These are phyloP conservation scores for Rhizomucor pusillus DNA, from an alignment of 371 early-diverging fungal species.

Conservation along the genomic window DNA sequence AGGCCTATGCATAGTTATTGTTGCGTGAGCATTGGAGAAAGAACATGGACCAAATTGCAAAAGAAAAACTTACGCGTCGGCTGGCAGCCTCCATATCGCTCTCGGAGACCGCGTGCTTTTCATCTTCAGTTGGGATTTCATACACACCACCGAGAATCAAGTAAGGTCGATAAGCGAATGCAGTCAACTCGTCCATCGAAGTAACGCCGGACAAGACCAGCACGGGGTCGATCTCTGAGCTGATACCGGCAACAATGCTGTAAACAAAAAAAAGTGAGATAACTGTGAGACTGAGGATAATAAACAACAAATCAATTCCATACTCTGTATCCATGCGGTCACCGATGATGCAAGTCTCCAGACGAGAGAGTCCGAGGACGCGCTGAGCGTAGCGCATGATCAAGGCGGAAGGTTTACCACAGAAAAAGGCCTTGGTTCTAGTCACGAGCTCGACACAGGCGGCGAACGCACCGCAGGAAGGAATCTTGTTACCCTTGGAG, in stretches of 20 bases:
- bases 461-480: conserved; percentile 63
- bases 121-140: conserved; percentile 51
- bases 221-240: conserved; percentile 62
- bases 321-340: conserved; percentile 73
- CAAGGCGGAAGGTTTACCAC: conserved; percentile 65
- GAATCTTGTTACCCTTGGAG: conserved; percentile 54
- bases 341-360: conserved; percentile 67
- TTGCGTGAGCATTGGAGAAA: too few species aligned
- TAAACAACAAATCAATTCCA: conserved; percentile 7
- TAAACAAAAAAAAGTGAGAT: neutral
- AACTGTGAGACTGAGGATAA: conserved; percentile 40
- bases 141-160: conserved; percentile 60
- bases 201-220: conserved; percentile 66
- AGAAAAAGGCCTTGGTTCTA: conserved; percentile 65
- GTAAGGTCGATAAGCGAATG: conserved; percentile 61
- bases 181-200: conserved; percentile 43
- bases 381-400: conserved; percentile 68
- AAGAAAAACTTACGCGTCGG: conserved; percentile 24
- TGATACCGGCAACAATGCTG: conserved; percentile 49
- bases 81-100: conserved; percentile 41
- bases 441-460: conserved; percentile 60
- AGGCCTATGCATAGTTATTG: too few species aligned
- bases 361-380: conserved; percentile 52
- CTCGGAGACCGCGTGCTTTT: conserved; percentile 33
- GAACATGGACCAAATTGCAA: neutral